Conservation (phyloP, 140 eudicot species). For the Anethum foeniculum region DNA sequence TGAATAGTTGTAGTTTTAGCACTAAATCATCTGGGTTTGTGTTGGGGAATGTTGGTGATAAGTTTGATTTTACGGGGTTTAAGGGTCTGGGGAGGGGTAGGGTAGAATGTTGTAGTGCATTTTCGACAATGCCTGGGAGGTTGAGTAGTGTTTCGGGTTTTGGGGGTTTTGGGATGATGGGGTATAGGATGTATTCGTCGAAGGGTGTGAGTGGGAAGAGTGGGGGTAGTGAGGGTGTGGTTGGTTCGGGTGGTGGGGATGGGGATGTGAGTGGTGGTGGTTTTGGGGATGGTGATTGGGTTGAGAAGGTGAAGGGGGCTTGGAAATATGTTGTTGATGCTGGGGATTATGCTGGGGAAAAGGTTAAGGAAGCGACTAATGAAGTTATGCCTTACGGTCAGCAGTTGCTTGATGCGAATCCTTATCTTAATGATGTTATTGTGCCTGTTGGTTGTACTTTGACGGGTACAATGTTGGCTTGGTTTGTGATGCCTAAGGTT, state of each 20-base stretch:
- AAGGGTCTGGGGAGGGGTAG: conserved; percentile 5
- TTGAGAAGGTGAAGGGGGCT: conserved; percentile 49
- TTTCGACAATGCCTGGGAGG: conserved; percentile 3
- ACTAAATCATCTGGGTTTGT: conserved; percentile 18
- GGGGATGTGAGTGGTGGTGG: conserved; percentile 29
- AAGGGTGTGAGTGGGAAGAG: conserved; percentile 27
- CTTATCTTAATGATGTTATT: conserved; percentile 82
- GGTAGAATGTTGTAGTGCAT: conserved; percentile 18
- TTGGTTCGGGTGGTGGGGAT: conserved; percentile 29
- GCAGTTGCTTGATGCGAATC: conserved; percentile 55
- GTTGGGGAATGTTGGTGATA: conserved; percentile 5
- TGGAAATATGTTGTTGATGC: conserved; percentile 66
- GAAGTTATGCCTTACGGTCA: conserved; percentile 65
- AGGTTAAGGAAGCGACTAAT: conserved; percentile 58
- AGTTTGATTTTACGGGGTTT: conserved; percentile 14
- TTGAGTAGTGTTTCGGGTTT: conserved; percentile 22
- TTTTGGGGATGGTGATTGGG: conserved; percentile 57
- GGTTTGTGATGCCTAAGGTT: conserved; percentile 76
- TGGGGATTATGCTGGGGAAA: conserved; percentile 48
- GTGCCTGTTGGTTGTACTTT: conserved; percentile 78
- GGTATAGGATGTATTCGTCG: conserved; percentile 39
- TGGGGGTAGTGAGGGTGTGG: conserved; percentile 24
- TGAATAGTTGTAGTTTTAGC: conserved; percentile 14
- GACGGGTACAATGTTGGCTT: conserved; percentile 56
- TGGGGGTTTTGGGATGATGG: conserved; percentile 29